A percentile compares a stretch with the other conserved stretches of the same genome.
Evolutionary conservation across 306 rosid species (phyloP).

Genomic region (Datisca glomerata): DNA sequence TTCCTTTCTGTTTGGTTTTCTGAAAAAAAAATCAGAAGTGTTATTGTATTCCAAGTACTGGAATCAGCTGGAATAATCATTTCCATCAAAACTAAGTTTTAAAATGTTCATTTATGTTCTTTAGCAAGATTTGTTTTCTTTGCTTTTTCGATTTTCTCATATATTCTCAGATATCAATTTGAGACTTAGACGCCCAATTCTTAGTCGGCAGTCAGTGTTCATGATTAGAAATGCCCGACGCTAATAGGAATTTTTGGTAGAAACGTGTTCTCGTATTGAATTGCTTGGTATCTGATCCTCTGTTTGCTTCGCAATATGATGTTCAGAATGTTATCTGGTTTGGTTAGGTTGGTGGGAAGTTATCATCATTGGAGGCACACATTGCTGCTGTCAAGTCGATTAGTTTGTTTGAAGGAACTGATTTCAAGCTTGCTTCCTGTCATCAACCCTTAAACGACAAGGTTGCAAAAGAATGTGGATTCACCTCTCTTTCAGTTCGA

Average conservation of each 20-base stretch:
- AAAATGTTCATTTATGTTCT: not conserved
- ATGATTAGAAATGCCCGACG: no score
- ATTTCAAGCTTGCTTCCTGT: constrained; percentile 82
- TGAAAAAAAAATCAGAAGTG: not conserved
- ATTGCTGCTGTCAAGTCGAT: constrained; percentile 35
- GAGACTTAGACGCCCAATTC: no score
- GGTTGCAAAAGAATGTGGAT: constrained; percentile 70
- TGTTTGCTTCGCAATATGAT: no score
- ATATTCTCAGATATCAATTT: no score
- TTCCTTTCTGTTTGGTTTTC: not conserved
- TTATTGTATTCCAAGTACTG: not conserved
- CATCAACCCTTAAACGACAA: constrained; percentile 39
- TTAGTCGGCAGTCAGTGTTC: no score
- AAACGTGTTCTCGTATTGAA: no score
- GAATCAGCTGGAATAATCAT: not conserved
- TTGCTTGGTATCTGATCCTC: no score
- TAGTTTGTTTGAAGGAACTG: constrained; percentile 50
- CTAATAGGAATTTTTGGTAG: not conserved
- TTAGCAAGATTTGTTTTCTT: not conserved
- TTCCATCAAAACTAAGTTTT: not conserved
- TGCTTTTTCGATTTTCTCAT: no score
- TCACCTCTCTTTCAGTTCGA: constrained; percentile 77
- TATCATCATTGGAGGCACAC: constrained; percentile 51
- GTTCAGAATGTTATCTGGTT: constrained; percentile 4
- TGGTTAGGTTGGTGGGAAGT: constrained; percentile 61